These are phyloP conservation scores for Sporothrix schenckii DNA, from an alignment of 2,329 filamentous ascomycete genomes.

Conservation along the genomic window DNA sequence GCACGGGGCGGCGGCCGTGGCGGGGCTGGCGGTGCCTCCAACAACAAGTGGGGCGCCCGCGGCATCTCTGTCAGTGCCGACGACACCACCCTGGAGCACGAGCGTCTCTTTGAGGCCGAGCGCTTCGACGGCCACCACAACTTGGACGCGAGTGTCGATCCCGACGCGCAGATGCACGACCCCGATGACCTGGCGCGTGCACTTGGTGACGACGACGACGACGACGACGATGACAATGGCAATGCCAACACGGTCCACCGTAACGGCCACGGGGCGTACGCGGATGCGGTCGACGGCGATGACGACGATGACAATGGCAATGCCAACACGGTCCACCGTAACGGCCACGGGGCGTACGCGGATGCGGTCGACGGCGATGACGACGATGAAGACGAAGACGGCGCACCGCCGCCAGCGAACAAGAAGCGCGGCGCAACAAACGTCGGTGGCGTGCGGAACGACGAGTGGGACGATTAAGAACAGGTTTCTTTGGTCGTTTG, in stretches of 20 bases:
- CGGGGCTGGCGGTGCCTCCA: constrained; percentile 50
- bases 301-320: constrained; percentile 47
- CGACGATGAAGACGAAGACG: constrained; percentile 57
- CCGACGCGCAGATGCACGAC: constrained; percentile 67
- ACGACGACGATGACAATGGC: constrained; percentile 31
- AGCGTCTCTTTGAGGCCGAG: constrained; percentile 36
- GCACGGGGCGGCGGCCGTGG: constrained; percentile 63
- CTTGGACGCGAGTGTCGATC: constrained; percentile 55
- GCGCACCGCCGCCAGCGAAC: constrained; percentile 31
- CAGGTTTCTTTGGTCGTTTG: neutral
- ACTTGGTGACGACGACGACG: constrained; percentile 58
- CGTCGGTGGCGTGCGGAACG: constrained; percentile 36
- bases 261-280: constrained; percentile 17
- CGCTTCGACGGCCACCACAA: constrained; percentile 48
- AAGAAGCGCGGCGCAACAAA: constrained; percentile 12
- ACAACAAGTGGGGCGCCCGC: constrained; percentile 64
- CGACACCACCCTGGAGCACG: constrained; percentile 58
- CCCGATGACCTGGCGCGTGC: constrained; percentile 66
- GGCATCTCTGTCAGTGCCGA: constrained; percentile 68
- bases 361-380: constrained; percentile 50
- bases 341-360: constrained; percentile 18
- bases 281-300: constrained; percentile 45
- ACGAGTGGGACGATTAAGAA: constrained; percentile 37
- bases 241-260: constrained; percentile 54
- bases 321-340: constrained; percentile 54